Percentiles rank a stretch among this genome's conserved stretches.
Evolutionary conservation across 495 filamentous ascomycete genomes (phyloP).

Genomic region (Halenospora varia): DNA sequence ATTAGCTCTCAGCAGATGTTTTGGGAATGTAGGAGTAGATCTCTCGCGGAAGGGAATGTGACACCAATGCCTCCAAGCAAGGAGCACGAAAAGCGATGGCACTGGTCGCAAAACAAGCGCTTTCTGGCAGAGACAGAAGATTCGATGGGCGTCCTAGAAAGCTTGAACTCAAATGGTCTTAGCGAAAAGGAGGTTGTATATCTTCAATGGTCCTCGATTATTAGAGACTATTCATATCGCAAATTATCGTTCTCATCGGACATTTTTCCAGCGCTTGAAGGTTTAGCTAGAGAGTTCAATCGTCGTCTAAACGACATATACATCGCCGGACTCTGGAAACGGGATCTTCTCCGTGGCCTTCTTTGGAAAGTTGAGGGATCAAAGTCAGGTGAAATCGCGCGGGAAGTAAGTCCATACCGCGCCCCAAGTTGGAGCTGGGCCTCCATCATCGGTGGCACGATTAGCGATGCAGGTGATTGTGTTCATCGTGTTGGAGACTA

Average conservation of each 20-base stretch:
- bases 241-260: constrained; percentile 4
- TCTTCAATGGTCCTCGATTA: constrained; percentile 7
- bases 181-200: background rate
- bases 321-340: constrained; percentile 11
- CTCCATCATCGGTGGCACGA: background rate
- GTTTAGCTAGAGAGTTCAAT: constrained; percentile 7
- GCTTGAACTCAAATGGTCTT: background rate
- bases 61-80: background rate
- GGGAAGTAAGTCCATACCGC: constrained; percentile 3
- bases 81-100: background rate
- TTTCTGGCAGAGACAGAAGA: background rate
- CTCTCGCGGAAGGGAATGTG: constrained; percentile 1
- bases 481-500: background rate
- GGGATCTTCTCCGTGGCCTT: constrained; percentile 7
- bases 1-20: constrained; percentile 2
- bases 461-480: background rate
- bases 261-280: constrained; percentile 7
- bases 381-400: background rate
- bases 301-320: constrained; percentile 2
- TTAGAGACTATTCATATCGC: constrained; percentile 2
- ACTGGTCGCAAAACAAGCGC: constrained; percentile 3
- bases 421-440: constrained; percentile 15
- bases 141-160: background rate
- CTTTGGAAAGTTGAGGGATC: background rate
- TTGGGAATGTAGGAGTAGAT: constrained; percentile 1